These are phyloP conservation scores for Biscutella laevigata DNA, from an alignment of 441 rosid species.

Conservation along the genomic window DNA sequence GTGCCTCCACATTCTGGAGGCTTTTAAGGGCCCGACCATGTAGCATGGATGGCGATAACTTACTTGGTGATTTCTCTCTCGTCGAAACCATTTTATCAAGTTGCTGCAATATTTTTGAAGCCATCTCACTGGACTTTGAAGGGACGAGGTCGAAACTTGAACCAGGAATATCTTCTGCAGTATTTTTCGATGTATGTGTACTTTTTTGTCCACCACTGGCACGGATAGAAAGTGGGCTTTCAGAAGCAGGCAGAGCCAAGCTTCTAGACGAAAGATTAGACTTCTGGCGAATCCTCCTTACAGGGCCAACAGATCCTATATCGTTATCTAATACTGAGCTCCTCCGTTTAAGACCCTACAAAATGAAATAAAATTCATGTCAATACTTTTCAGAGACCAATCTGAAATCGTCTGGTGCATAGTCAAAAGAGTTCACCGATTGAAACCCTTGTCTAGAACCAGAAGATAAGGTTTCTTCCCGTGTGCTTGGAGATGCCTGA, in stretches of 20 bases:
- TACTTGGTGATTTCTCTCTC: conserved; percentile 63
- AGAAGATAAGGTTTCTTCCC: conserved; percentile 44
- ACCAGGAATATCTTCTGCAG: conserved; percentile 29
- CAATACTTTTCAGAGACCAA: conserved; percentile 4
- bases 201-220: conserved; percentile 26
- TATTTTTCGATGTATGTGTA: conserved; percentile 29
- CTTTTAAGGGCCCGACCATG: conserved; percentile 75
- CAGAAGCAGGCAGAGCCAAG: conserved; percentile 39
- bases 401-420: neutral
- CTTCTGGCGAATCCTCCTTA: conserved; percentile 89
- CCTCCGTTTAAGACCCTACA: conserved; percentile 72
- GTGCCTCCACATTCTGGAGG: conserved; percentile 54
- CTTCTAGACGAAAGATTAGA: conserved; percentile 49
- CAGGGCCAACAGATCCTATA: conserved; percentile 71
- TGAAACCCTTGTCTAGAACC: conserved; percentile 58
- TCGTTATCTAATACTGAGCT: conserved; percentile 69
- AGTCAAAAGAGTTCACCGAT: conserved; percentile 16
- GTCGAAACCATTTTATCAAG: conserved; percentile 57
- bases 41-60: conserved; percentile 71
- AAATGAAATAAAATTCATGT: conserved; percentile 7
- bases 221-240: conserved; percentile 26
- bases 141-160: conserved; percentile 47
- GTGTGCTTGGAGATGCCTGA: conserved; percentile 40
- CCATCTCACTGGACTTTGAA: conserved; percentile 68
- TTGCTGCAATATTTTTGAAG: conserved; percentile 70